Conservation (phyloP, 441 rosid genomes). For the Populus hybrid region DNA sequence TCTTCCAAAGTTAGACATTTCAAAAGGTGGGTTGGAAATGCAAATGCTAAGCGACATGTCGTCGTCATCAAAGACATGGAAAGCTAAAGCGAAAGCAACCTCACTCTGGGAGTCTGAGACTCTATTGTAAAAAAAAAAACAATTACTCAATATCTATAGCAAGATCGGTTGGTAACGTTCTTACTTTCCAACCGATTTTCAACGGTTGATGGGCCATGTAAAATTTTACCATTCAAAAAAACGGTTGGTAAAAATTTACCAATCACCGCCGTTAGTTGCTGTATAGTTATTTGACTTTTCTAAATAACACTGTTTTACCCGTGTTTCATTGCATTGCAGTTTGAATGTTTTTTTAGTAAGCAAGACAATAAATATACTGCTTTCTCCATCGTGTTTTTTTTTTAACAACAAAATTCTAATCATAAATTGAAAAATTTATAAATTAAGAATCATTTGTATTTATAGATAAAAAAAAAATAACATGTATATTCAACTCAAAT, state of each 20-base stretch:
- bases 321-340: too few relatives aligned
- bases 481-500: too few relatives aligned
- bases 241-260: neutral
- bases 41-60: neutral
- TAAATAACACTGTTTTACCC: neutral
- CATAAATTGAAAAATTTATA: too few relatives aligned
- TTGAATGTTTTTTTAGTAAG: too few relatives aligned
- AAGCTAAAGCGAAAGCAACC: neutral
- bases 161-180: neutral
- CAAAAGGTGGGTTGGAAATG: too few relatives aligned
- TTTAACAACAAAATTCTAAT: rapidly evolving
- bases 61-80: neutral
- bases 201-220: neutral
- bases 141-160: neutral
- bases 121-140: too few relatives aligned
- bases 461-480: rapidly evolving
- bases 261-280: neutral
- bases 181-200: neutral
- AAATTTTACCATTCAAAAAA: neutral
- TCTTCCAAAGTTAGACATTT: too few relatives aligned
- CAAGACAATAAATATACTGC: too few relatives aligned
- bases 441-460: too few relatives aligned
- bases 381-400: too few relatives aligned
- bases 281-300: too few relatives aligned
- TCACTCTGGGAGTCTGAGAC: neutral